Base-by-base conservation (phyloP, 2,329 filamentous ascomycete genomes). In the Cladosporium phlei region DNA sequence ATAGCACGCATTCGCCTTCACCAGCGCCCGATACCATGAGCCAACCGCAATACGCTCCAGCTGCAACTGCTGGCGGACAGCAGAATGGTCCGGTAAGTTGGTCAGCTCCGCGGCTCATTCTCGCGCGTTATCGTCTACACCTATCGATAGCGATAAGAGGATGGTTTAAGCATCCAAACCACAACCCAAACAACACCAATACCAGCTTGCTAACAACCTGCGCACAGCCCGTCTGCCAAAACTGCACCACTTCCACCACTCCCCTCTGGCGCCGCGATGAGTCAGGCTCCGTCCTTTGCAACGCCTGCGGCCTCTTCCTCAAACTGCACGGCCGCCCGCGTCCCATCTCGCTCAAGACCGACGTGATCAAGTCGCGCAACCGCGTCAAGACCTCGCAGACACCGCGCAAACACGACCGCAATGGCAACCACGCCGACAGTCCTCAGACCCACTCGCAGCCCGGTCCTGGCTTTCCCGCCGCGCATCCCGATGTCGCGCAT, bases 351-450 rank as follows among this genome's bases (percentile, higher is more conserved):
- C 79, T 98, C 60, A 98, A 98, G 77, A 97, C 93, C 38, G 93
- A 98, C 74, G 91, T 97, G 57, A 98, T 98, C 74, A 98, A 98
- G 76, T 96, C 90, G 74, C 88, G 93, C 62, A 98, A 98, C 71
- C 83, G 93, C 55, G 91, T 97, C 59, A 97, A 97, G 76, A 93
- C 89, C 45, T 78, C 90, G 60, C 79, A 86, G 84, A 52, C 73
- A 84, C 42, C 69, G 76, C 46, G 70, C 74, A 49, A 45, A 29
- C 49, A 48, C 30, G 70, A 80, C 62, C 78, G 80, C 21, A 83
- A 83, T 47, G 84, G 86, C 60, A 88, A 87, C 68, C 77, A 80
- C 53, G 76, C 77, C 16, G 38, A 46, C 11, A 19, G 17, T 16
- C 29, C 45, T 34, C 42, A 45, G 7, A 27, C 22, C 11, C 29